phyloP scores from a whole-genome alignment of 306 rosid genomes.

The Cucurbita moschata region DNA sequence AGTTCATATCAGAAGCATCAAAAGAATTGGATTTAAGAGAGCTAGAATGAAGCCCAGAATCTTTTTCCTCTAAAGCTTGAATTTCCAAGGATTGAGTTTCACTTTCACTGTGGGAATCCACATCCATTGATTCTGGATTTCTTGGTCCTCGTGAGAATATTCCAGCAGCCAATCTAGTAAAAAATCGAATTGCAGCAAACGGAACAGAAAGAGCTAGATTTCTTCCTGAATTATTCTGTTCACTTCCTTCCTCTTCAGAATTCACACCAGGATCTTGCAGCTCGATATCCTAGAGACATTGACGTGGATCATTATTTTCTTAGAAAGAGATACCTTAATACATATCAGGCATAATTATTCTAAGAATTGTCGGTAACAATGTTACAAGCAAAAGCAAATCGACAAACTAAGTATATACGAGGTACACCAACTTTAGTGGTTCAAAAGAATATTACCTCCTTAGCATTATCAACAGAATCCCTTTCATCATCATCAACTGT shows the following conservation, averaged over 20 bases:
- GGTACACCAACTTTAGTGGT: neutral
- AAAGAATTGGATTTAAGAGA: conserved; percentile 25
- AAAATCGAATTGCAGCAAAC: conserved; percentile 70
- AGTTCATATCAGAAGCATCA: conserved; percentile 21
- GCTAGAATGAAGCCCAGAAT: conserved; percentile 30
- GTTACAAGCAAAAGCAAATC: neutral
- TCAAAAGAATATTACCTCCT: conserved; percentile 47
- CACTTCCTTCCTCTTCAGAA: conserved; percentile 54
- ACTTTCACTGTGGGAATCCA: conserved; percentile 31
- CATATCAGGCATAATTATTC: neutral
- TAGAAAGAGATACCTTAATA: neutral
- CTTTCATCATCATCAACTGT: conserved; percentile 73
- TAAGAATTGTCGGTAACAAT: neutral
- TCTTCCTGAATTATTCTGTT: conserved; percentile 41
- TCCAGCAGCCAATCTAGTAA: conserved; percentile 80
- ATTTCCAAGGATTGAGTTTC: conserved; percentile 25
- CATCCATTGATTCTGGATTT: conserved; percentile 27
- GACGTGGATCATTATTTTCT: neutral
- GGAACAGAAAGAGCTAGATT: conserved; percentile 77
- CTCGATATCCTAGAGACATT: conserved; percentile 45
- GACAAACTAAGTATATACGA: neutral
- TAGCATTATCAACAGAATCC: conserved; percentile 38
- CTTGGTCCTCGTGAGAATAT: conserved; percentile 78
- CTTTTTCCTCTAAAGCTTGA: conserved; percentile 20
- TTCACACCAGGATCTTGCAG: conserved; percentile 27